Evolutionary conservation across 257 asterid species (phyloP), one percentile per base, ranked within the genome.

Genomic region (Salvia splendens): DNA sequence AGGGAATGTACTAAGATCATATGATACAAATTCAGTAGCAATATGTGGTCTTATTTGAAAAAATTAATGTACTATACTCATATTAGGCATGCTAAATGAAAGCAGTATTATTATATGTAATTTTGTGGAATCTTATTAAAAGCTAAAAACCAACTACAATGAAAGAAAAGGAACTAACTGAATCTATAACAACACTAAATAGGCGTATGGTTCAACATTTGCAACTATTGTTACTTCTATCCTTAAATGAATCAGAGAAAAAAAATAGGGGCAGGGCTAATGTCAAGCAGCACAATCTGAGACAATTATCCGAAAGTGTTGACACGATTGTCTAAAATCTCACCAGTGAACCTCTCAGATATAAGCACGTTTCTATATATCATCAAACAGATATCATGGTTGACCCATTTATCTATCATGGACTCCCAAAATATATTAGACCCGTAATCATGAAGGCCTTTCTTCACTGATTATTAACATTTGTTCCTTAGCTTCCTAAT

Each of bases 11-110:
- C 12, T 56, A 38, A 49, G 24, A 49, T 32, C 35, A n/a, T 12
- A 69, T 11, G 38, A 46, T 6, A 69, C 35, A 35, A 46, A 28
- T n/a, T 7, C 33, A 48, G 61, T 5, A n/a, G 54, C 45, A 40
- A 58, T 8, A 14, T 28, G 41, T 8, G 28, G 51, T 49, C n/a
- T 17, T 42, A 62, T 52, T 51, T 54, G 58, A n/a, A n/a, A 5
- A 12, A 42, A 45, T 32, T 32, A 4, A 56, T 15, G 51, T n/a
- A 28, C 35, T 14, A 55, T 33, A n/a, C n/a, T 28, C 48, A 38
- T 75, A 38, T 59, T 10, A 70, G 10, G 8, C 3, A 6, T 11
- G 47, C 41, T 63, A 64, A 64, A 15, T 54, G 67, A 41, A 42
- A 51, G 43, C 52, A 12, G 43, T 64, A 6, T 42, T 43, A n/a